Evolutionary conservation across 176 grass and related monocot genomes (phyloP), one percentile per base, ranked within the genome.

Genomic region (Elaeis guineensis): DNA sequence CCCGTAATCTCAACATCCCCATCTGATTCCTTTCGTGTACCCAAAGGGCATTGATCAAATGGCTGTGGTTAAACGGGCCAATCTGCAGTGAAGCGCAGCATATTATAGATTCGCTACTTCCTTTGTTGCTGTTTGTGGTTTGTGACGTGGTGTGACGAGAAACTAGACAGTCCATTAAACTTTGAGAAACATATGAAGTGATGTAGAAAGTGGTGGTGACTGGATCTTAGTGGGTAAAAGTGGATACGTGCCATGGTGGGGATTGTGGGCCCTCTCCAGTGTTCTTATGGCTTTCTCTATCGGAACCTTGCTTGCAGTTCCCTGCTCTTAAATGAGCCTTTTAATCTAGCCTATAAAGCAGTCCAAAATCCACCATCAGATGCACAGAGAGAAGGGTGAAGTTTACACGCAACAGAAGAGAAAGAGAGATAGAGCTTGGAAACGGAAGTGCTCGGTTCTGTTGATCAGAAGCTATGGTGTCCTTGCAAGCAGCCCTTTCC

Each of bases 311-410:
- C 12, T 16, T 55, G 19, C 28, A n/a, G 65, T 68, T 56, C 25
- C 22, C 2, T 17, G 28, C 52, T 16, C 65, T 55, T 54, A 22
- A 3, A 66, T 54, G 64, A 16, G 16, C 25, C n/a, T 39, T 17
- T 50, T 23, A 64, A 9, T 17, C 19, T 21, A 21, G 18, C 63
- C 49, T 68, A 66, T 68, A 68, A 68, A 68, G 65, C n/a, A 18
- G 21, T 16, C 11, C 51, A 26, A 68, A 68, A 56, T 68, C 57
- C 24, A 25, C 4, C 24, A 7, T 26, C 17, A 0, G 22, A 26
- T 18, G 16, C 54, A 55, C 19, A 55, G 23, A 17, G 57, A 24
- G 4, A 24, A 30, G 25, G 16, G 25, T 1, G 9, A 26, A 59
- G 57, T 9, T 58, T 24, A 16, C 4, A 58, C n/a, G 12, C 19